A percentile compares a stretch with the other conserved stretches of the same genome.
These are phyloP conservation scores for Plasmodium falciparum DNA, from an alignment of 169 alveolate genomes.

Conservation along the genomic window DNA sequence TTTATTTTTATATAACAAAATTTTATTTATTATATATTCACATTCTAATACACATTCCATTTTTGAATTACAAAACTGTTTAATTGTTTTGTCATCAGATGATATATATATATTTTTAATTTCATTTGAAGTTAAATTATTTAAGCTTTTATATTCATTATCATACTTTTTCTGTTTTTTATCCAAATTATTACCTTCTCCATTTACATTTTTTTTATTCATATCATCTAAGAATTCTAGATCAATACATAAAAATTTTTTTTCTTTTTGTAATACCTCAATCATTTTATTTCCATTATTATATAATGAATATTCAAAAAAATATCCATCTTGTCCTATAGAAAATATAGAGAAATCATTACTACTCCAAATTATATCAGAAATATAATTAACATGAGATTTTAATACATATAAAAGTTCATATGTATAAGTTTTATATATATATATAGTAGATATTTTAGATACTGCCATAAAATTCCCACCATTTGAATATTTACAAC, in stretches of 20 bases:
- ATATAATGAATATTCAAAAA: conserved; percentile 64
- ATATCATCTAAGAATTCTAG: conserved; percentile 31
- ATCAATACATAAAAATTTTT: conserved; percentile 63
- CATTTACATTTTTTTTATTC: conserved; percentile 6
- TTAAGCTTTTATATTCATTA: conserved; percentile 45
- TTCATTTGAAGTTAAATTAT: conserved; percentile 23
- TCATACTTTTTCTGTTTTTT: conserved; percentile 22
- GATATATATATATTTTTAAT: conserved; percentile 54
- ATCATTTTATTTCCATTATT: conserved; percentile 75
- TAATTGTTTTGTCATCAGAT: conserved; percentile 73
- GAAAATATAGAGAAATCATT: conserved; percentile 66
- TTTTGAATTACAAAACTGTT: conserved; percentile 59
- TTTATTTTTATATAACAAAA: conserved; percentile 63
- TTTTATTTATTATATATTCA: conserved; percentile 47
- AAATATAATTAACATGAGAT: conserved; percentile 64
- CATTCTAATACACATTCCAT: conserved; percentile 59
- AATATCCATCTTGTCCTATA: conserved; percentile 67
- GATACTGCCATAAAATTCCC: conserved; percentile 75
- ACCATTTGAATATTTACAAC: conserved; percentile 73
- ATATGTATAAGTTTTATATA: conserved; percentile 64
- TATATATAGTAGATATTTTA: conserved; percentile 60
- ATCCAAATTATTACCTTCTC: conserved; percentile 17
- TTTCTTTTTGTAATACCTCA: conserved; percentile 70
- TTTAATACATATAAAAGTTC: conserved; percentile 55
- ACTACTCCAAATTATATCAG: conserved; percentile 55